These are phyloP conservation scores for Tritrichomonas foetus DNA, from an alignment of 208 protist species.

Conservation along the genomic window DNA sequence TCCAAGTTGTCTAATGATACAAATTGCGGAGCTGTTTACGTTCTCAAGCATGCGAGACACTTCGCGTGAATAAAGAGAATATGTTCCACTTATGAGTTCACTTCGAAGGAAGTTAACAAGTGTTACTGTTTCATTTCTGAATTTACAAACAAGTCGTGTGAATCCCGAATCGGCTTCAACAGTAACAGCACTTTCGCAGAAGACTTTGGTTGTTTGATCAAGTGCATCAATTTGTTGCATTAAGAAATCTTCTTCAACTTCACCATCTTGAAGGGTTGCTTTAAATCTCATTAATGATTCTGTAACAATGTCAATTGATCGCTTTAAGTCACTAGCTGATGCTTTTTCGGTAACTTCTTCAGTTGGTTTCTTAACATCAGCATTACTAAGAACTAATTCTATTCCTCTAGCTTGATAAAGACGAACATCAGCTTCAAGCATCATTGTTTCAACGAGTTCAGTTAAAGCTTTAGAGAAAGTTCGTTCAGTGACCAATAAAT, in stretches of 20 bases:
- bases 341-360: neutral
- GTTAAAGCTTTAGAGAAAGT: too few relatives aligned
- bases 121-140: neutral
- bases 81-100: neutral
- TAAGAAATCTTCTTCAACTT: neutral
- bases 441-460: too few relatives aligned
- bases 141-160: neutral
- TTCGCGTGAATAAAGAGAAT: neutral
- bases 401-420: neutral
- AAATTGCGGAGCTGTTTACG: neutral
- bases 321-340: neutral
- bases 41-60: neutral
- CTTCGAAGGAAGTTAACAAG: neutral
- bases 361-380: neutral
- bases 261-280: neutral
- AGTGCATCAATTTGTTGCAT: neutral
- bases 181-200: neutral
- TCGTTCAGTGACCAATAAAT: too few relatives aligned
- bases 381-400: neutral
- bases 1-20: neutral
- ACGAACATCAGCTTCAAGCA: neutral
- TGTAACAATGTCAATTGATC: neutral
- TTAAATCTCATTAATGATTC: neutral
- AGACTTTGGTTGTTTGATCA: neutral
- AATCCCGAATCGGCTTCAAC: neutral